These are phyloP conservation scores for Pittosporum tobira DNA, from an alignment of 129 eudicot genomes.

Conservation along the genomic window DNA sequence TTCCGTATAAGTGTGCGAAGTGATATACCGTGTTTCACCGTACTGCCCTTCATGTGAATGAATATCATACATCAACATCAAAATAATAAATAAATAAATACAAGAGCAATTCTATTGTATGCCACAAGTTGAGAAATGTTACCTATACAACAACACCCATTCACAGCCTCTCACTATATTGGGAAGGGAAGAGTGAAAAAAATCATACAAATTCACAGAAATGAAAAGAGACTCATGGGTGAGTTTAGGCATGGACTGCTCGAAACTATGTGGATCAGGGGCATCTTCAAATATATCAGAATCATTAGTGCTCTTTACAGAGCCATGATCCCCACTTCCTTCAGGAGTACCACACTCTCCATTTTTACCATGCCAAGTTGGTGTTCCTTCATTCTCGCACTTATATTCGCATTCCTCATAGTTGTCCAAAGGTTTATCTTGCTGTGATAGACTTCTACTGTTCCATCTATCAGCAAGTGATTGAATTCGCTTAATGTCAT, in stretches of 20 bases:
- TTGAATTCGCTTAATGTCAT: conserved; percentile 32
- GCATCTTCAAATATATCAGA: conserved; percentile 61
- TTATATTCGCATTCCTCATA: conserved; percentile 22
- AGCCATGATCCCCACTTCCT: conserved; percentile 41
- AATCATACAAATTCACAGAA: conserved; percentile 50
- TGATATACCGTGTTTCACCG: conserved; percentile 83
- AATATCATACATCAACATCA: conserved; percentile 19
- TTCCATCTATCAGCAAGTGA: conserved; percentile 60
- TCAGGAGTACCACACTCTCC: conserved; percentile 15
- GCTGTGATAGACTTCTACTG: conserved; percentile 26
- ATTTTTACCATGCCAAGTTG: conserved; percentile 13
- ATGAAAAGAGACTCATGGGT: conserved; percentile 59
- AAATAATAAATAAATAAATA: not conserved
- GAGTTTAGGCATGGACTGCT: conserved; percentile 37
- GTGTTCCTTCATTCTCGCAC: conserved; percentile 14
- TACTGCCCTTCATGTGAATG: conserved; percentile 94
- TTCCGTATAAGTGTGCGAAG: conserved; percentile 82
- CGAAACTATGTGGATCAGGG: conserved; percentile 29
- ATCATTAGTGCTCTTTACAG: conserved; percentile 46
- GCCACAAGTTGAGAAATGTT: conserved; percentile 15
- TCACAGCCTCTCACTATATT: conserved; percentile 87
- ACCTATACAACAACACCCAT: conserved; percentile 93
- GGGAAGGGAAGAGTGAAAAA: conserved; percentile 69
- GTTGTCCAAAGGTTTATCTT: conserved; percentile 32
- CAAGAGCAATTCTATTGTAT: conserved; percentile 3